phyloP scores from a whole-genome alignment of 2,329 filamentous ascomycete species.

The Colletotrichum australisinense region DNA sequence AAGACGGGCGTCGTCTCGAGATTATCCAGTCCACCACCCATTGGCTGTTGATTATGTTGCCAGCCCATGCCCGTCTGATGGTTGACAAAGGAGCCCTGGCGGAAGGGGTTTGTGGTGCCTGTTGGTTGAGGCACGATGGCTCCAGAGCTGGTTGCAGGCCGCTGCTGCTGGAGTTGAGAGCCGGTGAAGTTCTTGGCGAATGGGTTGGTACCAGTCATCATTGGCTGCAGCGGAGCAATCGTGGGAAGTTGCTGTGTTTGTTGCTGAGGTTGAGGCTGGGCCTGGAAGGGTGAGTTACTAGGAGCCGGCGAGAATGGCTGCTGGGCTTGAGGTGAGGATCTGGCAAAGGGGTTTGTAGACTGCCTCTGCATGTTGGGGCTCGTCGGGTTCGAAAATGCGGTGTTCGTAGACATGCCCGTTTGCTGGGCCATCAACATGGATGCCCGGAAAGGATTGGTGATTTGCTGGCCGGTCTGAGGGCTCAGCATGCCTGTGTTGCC shows the following conservation, averaged over 20 bases:
- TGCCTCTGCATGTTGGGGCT: conserved; percentile 60
- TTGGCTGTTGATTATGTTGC: conserved; percentile 82
- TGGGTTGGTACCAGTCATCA: conserved; percentile 69
- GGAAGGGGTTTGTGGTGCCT: conserved; percentile 93
- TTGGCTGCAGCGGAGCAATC: conserved; percentile 57
- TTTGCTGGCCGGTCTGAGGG: conserved; percentile 64
- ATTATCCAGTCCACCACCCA: conserved; percentile 84
- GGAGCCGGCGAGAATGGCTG: conserved; percentile 49
- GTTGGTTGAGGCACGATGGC: conserved; percentile 80
- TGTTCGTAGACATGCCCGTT: conserved; percentile 58
- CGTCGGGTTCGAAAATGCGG: conserved; percentile 55
- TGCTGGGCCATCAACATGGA: conserved; percentile 80
- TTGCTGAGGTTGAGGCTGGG: conserved; percentile 50
- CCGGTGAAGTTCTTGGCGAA: conserved; percentile 62
- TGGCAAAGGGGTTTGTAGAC: conserved; percentile 90
- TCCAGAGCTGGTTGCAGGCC: conserved; percentile 57
- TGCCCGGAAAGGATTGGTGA: conserved; percentile 93
- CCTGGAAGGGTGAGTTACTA: conserved; percentile 56
- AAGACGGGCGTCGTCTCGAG: conserved; percentile 86
- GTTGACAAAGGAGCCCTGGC: conserved; percentile 90
- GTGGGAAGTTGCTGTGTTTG: conserved; percentile 44
- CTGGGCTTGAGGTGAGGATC: conserved; percentile 53
- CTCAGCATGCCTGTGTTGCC: conserved; percentile 54
- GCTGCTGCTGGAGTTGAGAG: conserved; percentile 49
- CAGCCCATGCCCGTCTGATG: conserved; percentile 89